These are phyloP conservation scores for Aspergillus sclerotioniger DNA, from an alignment of 495 filamentous ascomycete species.

Conservation along the genomic window DNA sequence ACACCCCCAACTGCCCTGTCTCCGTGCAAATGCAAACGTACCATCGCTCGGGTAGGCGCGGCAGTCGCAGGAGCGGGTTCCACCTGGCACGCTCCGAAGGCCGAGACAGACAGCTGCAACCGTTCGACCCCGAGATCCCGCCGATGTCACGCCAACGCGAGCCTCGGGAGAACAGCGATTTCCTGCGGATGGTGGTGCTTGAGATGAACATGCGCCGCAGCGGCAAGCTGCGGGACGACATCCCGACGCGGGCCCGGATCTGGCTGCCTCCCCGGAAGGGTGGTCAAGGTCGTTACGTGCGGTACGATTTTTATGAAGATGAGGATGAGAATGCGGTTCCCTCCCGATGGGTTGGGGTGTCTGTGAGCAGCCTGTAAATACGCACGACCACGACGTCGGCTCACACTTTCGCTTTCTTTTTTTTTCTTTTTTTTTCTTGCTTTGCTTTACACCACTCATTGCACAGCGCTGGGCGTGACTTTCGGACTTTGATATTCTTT, in stretches of 20 bases:
- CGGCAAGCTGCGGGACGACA: conserved; percentile 84
- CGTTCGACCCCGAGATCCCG: conserved; percentile 42
- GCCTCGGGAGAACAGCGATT: conserved; percentile 88
- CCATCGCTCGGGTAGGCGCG: conserved; percentile 36
- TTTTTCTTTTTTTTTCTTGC: conserved; percentile 6
- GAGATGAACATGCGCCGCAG: conserved; percentile 96
- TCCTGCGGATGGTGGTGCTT: conserved; percentile 88
- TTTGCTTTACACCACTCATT: conserved; percentile 10
- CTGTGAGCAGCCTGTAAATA: conserved; percentile 25
- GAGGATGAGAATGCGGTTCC: conserved; percentile 37
- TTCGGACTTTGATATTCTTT: conserved; percentile 11
- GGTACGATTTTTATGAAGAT: conserved; percentile 33
- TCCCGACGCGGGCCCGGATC: conserved; percentile 77
- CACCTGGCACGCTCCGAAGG: conserved; percentile 27
- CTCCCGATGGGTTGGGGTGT: conserved; percentile 43
- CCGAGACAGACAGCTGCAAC: conserved; percentile 39
- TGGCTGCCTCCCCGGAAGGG: conserved; percentile 81
- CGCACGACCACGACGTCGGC: background rate
- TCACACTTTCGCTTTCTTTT: conserved; percentile 12
- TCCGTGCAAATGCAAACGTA: conserved; percentile 91
- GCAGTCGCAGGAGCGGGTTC: conserved; percentile 35
- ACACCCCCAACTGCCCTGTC: conserved; percentile 56
- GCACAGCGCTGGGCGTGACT: conserved; percentile 21
- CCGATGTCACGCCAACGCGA: conserved; percentile 75
- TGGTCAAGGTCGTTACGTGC: conserved; percentile 18